Conservation (phyloP, 352 stramenopile genomes). For the Peronospora belbahrii region DNA sequence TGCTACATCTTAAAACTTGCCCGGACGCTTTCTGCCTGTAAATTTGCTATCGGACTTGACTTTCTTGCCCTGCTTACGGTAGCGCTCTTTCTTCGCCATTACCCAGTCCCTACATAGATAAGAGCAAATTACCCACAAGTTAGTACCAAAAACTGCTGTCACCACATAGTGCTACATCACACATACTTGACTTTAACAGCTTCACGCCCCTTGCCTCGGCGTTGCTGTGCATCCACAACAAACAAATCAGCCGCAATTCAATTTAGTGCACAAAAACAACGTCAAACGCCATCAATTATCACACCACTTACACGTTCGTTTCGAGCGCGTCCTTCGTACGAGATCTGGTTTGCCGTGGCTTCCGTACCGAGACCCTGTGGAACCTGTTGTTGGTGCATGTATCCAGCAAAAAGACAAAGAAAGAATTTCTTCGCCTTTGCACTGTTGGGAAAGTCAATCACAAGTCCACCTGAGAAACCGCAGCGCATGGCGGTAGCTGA, state of each 20-base stretch:
- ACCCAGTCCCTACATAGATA: slow-evolving; percentile 87
- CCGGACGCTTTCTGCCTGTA: slow-evolving; percentile 92
- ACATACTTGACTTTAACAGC: slow-evolving; percentile 56
- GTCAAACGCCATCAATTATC: not conserved
- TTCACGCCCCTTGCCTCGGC: slow-evolving; percentile 43
- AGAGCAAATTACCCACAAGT: slow-evolving; percentile 26
- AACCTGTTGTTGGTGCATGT: slow-evolving; percentile 67
- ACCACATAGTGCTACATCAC: not conserved
- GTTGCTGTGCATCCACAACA: slow-evolving; percentile 30
- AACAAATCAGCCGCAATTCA: not conserved
- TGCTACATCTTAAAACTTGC: slow-evolving; percentile 85
- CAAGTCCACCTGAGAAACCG: slow-evolving; percentile 92
- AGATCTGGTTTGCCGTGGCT: slow-evolving; percentile 43
- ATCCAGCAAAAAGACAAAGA: slow-evolving; percentile 94
- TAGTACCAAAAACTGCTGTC: not conserved
- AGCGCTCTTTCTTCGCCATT: slow-evolving; percentile 95
- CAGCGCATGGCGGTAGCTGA: slow-evolving; percentile 83
- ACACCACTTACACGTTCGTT: slow-evolving; percentile 40
- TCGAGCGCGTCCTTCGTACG: slow-evolving; percentile 53
- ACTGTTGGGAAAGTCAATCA: slow-evolving; percentile 99
- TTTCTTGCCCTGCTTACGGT: slow-evolving; percentile 96
- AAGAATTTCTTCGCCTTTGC: slow-evolving; percentile 99
- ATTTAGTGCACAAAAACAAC: not conserved
- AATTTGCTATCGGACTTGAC: slow-evolving; percentile 98
- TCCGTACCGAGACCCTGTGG: slow-evolving; percentile 75